Base-by-base conservation (phyloP, 1,284 basidiomycete genomes). In the Ceratobasidium theobromae region DNA sequence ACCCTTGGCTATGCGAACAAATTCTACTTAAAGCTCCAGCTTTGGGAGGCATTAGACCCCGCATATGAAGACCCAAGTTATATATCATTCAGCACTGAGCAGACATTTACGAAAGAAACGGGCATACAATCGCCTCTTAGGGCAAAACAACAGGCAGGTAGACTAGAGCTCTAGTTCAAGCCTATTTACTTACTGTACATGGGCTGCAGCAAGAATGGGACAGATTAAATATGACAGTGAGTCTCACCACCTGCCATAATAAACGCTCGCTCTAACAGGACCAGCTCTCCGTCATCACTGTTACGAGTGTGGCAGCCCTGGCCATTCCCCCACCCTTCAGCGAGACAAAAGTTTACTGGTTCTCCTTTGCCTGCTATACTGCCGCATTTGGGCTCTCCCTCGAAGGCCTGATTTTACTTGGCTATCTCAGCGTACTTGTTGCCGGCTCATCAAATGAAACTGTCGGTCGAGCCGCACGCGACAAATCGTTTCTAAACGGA, bases 301-400 rank as follows among this genome's bases (percentile, higher is more conserved):
- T 33, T 27, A 65, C 60, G n/a, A 65, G 60, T 32, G 60, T 51
- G 16, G 60, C 60, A 16, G 60, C 60, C n/a, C 49, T 65, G 23
- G 60, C 60, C 27, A 65, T 65, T 27, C 60, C 60, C n/a, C 53
- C 60, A 33, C 60, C 60, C 9, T 65, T 65, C 30, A 51, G n/a
- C n/a, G n/a, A n/a, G n/a, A n/a, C n/a, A n/a, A n/a, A n/a, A n/a
- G n/a, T 38, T 23, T 52, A 53, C 33, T 65, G 60, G 60, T 9
- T 65, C 16, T 35, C 60, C 8, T 43, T 40, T 21, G 60, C 60
- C 9, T 33, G 41, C 23, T 65, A 43, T 41, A 52, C 35, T 23
- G 49, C 27, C 48, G 60, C 60, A 23, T 65, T 65, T 18, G 60
- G 60, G 11, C 60, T 65, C 23, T 65, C 60, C 9, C 60, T 65